Evolutionary conservation across 768 basidiomycete species (phyloP), one percentile per base, ranked within the genome.

Genomic region (Gautieria morchelliformis): DNA sequence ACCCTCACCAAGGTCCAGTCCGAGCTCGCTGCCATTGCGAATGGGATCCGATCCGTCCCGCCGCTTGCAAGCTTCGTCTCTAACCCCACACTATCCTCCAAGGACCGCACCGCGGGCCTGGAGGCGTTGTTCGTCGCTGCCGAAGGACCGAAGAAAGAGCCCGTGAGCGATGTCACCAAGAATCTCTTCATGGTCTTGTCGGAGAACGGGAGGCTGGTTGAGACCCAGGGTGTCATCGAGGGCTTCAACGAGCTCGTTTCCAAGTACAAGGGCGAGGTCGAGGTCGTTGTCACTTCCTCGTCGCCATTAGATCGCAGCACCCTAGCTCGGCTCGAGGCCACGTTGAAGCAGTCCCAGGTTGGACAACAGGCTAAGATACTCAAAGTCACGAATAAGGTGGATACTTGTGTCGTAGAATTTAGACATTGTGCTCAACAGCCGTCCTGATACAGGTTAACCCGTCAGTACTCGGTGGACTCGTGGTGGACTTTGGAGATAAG

Each of bases 401-500:
- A 4, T 37, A 37, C 14, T 10, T 10, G 33, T 53, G 27, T 48
- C 40, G 12, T 53, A 15, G 42, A 46, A 30, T 40, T 44, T 19
- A 3, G 12, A 22, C 35, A 19, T n/a, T 45, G 15, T 8, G 27
- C n/a, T 49, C n/a, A 17, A 24, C 8, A 14, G 35, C 2, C 54
- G 45, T 35, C 22, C 54, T 37, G 60, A 32, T 59, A 95, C 59
- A 95, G 93, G 88, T 97, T 67, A 93, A 97, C 77, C 84, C 93
- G 45, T 74, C 82, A n/a, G 76, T 97, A 58, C 73, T 98, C 61
- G 96, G 95, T 58, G 96, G 96, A 52, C 71, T 98, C 59, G 79
- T 97, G 60, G 86, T 99, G 50, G 96, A 99, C 74, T 93, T 99
- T 67, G 95, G 93, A 61, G 96, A 97, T 78, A 95, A 95, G 78